phyloP scores from a whole-genome alignment of 495 filamentous ascomycete species.

The Cercophora samala region DNA sequence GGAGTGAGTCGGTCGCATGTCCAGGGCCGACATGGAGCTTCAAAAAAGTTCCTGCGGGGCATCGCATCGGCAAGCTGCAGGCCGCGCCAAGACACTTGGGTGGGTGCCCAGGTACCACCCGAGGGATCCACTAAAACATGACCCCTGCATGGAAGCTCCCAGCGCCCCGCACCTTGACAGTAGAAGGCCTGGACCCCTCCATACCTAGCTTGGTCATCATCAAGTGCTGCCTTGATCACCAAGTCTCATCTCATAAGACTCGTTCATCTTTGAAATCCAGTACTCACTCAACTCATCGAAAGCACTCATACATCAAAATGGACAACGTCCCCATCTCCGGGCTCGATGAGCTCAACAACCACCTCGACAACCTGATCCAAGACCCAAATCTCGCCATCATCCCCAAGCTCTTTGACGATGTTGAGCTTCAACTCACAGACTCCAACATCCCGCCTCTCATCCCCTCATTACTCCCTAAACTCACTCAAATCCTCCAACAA shows the following conservation, averaged over 20 bases:
- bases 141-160: constrained; percentile 11
- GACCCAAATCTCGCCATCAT: constrained; percentile 39
- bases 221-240: constrained; percentile 5
- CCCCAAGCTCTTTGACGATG: constrained; percentile 51
- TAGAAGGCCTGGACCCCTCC: constrained; percentile 9
- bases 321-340: constrained; percentile 41
- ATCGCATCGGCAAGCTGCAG: background rate
- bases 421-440: constrained; percentile 54
- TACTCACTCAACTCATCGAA: constrained; percentile 17
- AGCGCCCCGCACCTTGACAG: background rate
- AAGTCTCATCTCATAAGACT: background rate
- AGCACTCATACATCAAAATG: constrained; percentile 15
- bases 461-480: constrained; percentile 45
- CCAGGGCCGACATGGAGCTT: background rate
- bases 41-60: background rate
- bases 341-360: constrained; percentile 47
- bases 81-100: background rate
- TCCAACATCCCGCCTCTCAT: constrained; percentile 48
- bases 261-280: background rate
- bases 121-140: background rate
- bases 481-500: constrained; percentile 47
- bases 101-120: background rate
- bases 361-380: constrained; percentile 46
- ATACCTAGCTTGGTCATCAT: background rate
- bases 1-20: background rate